Evolutionary conservation across 1,284 basidiomycete genomes (phyloP).

Genomic region (Cryptococcus hybrid): DNA sequence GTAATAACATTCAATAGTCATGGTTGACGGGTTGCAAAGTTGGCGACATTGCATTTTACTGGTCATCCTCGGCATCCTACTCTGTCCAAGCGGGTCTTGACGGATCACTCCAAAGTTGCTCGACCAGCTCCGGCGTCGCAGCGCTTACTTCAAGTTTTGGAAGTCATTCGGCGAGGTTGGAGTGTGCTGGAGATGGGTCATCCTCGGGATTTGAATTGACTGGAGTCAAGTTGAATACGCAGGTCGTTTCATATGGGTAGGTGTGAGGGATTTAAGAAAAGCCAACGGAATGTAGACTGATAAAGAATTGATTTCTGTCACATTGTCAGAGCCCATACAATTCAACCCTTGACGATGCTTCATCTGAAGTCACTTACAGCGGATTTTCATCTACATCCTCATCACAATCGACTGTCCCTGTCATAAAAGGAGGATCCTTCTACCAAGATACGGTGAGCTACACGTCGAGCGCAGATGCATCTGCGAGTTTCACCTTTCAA

Average conservation of each 20-base stretch:
- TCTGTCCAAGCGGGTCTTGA: conserved; percentile 19
- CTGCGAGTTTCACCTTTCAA: conserved; percentile 20
- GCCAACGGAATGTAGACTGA: not conserved
- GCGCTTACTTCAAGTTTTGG: conserved; percentile 12
- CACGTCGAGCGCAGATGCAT: conserved; percentile 19
- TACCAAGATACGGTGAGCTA: conserved; percentile 31
- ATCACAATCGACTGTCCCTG: conserved; percentile 8
- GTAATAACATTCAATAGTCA: not conserved
- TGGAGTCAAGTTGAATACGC: conserved; percentile 16
- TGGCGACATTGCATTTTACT: conserved; percentile 13
- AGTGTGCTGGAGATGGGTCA: conserved; percentile 6
- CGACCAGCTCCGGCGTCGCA: conserved; percentile 5
- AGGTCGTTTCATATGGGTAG: conserved; percentile 17
- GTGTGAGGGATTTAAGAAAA: conserved; percentile 4
- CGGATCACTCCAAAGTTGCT: conserved; percentile 13
- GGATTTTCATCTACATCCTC: conserved; percentile 25
- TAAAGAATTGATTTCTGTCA: not conserved
- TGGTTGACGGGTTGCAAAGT: conserved; percentile 7
- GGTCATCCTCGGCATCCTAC: conserved; percentile 1
- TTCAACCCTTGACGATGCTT: conserved; percentile 30
- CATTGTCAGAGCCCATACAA: conserved; percentile 14
- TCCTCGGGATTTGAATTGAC: conserved; percentile 14
- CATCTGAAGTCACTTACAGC: conserved; percentile 21
- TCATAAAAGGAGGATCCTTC: conserved; percentile 24
- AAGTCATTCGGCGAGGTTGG: conserved; percentile 18